Conservation (phyloP, 192 early-diverging fungal genomes). For the Backusella mclennaniae region DNA sequence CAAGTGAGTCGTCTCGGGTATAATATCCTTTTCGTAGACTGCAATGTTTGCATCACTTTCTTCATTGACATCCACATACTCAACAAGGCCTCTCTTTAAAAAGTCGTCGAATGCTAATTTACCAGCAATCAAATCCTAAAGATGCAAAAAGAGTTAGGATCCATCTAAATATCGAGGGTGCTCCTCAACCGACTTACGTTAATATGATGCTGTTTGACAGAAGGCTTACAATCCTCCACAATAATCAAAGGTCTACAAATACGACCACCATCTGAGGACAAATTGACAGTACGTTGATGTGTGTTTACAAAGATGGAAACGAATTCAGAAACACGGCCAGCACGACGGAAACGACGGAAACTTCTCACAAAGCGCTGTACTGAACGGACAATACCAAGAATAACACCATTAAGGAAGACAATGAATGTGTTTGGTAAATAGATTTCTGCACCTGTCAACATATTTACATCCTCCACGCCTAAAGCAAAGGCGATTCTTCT, state of each 20-base stretch:
- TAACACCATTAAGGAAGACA: constrained; percentile 92
- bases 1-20: constrained; percentile 85
- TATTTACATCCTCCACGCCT: constrained; percentile 90
- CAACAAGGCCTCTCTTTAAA: constrained; percentile 83
- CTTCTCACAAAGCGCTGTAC: constrained; percentile 82
- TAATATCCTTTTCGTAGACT: constrained; percentile 83
- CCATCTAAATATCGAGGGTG: neutral
- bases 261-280: constrained; percentile 92
- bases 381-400: constrained; percentile 84
- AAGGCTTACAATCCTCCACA: constrained; percentile 75
- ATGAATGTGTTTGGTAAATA: constrained; percentile 78
- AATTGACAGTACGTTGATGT: constrained; percentile 83
- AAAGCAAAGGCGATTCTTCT: constrained; percentile 76
- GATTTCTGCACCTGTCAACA: constrained; percentile 85
- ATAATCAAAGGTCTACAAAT: constrained; percentile 97
- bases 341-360: constrained; percentile 83
- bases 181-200: constrained; percentile 31
- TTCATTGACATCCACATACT: constrained; percentile 97
- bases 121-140: constrained; percentile 45
- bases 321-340: constrained; percentile 86
- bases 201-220: constrained; percentile 66
- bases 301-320: constrained; percentile 87
- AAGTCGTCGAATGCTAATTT: constrained; percentile 88
- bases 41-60: constrained; percentile 96
- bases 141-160: neutral